These are phyloP conservation scores for Astrothelium subdiscretum DNA, from an alignment of 495 filamentous ascomycete genomes.

Conservation along the genomic window DNA sequence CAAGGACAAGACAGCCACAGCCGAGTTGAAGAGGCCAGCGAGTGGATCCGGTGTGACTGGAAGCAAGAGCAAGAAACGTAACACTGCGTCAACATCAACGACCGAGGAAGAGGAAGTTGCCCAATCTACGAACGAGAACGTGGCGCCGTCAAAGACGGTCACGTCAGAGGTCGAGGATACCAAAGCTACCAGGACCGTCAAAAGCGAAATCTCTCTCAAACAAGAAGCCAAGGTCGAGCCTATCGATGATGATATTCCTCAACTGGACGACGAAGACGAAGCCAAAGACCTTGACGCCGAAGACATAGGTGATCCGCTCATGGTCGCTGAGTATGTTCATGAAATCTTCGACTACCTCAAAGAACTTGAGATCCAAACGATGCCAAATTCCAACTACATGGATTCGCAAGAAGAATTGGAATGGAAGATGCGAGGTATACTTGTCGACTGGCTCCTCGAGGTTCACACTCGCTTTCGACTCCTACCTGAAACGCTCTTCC, in stretches of 20 bases:
- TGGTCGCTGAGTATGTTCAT: constrained; percentile 93
- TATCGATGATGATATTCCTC: constrained; percentile 36
- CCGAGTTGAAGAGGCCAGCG: constrained; percentile 56
- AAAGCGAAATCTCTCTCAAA: constrained; percentile 8
- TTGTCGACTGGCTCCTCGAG: constrained; percentile 97
- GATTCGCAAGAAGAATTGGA: constrained; percentile 84
- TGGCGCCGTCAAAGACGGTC: constrained; percentile 41
- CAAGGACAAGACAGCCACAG: constrained; percentile 45
- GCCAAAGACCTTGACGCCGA: constrained; percentile 65
- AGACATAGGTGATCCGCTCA: constrained; percentile 83
- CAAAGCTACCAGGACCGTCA: constrained; percentile 14
- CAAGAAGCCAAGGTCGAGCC: constrained; percentile 5
- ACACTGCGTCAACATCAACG: constrained; percentile 38
- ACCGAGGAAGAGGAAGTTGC: constrained; percentile 46
- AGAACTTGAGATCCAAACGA: constrained; percentile 68
- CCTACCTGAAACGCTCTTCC: constrained; percentile 93
- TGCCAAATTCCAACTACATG: constrained; percentile 91
- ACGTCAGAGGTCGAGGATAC: constrained; percentile 13
- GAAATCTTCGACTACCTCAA: constrained; percentile 97
- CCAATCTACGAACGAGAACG: constrained; percentile 36
- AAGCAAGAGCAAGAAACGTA: constrained; percentile 49
- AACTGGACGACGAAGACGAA: constrained; percentile 27
- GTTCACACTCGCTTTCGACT: constrained; percentile 95
- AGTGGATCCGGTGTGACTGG: constrained; percentile 58
- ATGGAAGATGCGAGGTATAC: constrained; percentile 96